Percentiles rank a stretch among this genome's conserved stretches.
Conservation (phyloP, 495 filamentous ascomycete species). For the Neurospora sp. region DNA sequence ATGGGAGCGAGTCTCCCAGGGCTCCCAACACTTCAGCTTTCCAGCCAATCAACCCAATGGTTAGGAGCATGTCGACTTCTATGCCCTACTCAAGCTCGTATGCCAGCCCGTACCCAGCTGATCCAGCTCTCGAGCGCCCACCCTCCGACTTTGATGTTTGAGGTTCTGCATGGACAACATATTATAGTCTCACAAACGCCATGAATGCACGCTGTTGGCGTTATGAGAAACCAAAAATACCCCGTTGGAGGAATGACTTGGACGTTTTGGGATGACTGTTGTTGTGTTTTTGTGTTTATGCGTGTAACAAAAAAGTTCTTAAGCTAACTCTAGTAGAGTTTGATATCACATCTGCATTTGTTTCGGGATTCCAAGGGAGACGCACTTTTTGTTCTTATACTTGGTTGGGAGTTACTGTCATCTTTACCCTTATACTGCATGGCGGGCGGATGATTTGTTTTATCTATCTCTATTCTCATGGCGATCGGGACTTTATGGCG, state of each 20-base stretch:
- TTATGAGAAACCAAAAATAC: neutral
- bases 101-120: constrained; percentile 5
- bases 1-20: constrained; percentile 22
- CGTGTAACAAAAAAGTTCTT: neutral
- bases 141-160: constrained; percentile 15
- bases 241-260: neutral
- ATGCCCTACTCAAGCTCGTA: constrained; percentile 11
- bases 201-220: neutral
- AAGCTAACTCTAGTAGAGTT: neutral
- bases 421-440: neutral
- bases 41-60: constrained; percentile 14
- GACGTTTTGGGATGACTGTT: neutral
- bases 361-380: neutral
- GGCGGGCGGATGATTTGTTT: neutral
- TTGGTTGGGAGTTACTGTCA: neutral
- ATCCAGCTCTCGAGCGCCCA: constrained; percentile 8
- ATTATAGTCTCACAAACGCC: neutral
- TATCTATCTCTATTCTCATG: neutral
- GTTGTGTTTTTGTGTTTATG: neutral
- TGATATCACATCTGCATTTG: neutral
- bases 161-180: neutral
- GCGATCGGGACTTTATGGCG: neutral
- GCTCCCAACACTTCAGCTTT: constrained; percentile 10
- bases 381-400: neutral
- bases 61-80: constrained; percentile 4